Evolutionary conservation across 106 monocot genomes (phyloP), one percentile per base, ranked within the genome.

Genomic region (Apostasia ramifera): DNA sequence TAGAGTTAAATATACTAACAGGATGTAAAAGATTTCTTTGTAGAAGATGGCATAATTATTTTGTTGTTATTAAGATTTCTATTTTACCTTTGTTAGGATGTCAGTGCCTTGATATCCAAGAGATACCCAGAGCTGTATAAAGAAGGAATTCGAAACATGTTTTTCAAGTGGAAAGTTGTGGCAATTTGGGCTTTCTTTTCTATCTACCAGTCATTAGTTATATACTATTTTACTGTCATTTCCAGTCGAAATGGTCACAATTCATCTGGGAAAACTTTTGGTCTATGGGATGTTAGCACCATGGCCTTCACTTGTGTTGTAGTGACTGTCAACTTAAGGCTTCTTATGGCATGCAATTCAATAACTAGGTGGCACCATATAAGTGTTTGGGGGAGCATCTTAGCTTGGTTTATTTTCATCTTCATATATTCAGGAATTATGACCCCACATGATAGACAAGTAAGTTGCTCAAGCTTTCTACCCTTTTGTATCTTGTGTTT

Each of bases 271-370:
- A 92, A 90, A 66, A 70, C 83, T 72, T 87, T 98, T 69, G 97
- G 97, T 37, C 83, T 93, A 64, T 98, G 97, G 97, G 97, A 98
- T 77, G 90, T 98, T 42, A 98, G 97, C 71, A 98, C 97, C 39
- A 98, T 98, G 97, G 85, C 97, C 44, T 98, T 98, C 74, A 93
- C 92, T 45, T 89, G 90, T 72, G 73, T 98, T 66, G 92, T 93
- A 44, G 87, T 98, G 55, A 93, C 97, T 67, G 97, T 93, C 58
- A 98, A 98, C 71, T 67, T 98, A 59, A 86, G 97, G 37, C 93
- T 98, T 70, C 85, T 98, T 40, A 51, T 98, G 87, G 78, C 84
- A 51, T 98, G 92, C 57, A 90, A 93, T 74, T 90, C 89, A n/a
- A 85, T 98, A 53, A 98, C 97, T 66, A 86, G 77, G 57, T 98